phyloP scores from a whole-genome alignment of 305 asterid species.

The Fraxinus baroniana region DNA sequence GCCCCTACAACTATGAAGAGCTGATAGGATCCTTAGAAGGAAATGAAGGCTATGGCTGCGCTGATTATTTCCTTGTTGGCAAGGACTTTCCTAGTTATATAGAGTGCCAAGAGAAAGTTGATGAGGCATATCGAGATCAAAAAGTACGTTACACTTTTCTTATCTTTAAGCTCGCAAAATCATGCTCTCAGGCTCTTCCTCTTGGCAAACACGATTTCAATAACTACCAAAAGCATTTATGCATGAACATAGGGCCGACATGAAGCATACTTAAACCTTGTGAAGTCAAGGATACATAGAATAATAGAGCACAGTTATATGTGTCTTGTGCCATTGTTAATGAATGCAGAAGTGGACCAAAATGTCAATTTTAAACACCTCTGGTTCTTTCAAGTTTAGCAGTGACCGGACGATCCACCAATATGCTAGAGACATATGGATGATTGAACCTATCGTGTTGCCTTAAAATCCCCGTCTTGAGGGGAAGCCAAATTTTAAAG shows the following conservation, averaged over 20 bases:
- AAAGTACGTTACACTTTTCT: constrained; percentile 28
- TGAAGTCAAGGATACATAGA: neutral
- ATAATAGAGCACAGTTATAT: neutral
- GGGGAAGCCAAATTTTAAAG: constrained; percentile 25
- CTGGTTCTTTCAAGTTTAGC: constrained; percentile 67
- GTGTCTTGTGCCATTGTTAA: neutral
- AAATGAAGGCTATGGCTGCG: constrained; percentile 68
- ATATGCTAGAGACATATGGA: constrained; percentile 69
- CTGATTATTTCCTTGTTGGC: constrained; percentile 66
- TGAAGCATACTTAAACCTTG: neutral
- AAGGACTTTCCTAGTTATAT: constrained; percentile 66
- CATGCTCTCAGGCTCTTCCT: neutral
- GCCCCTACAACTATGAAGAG: constrained; percentile 47
- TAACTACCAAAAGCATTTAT: neutral
- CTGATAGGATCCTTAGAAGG: constrained; percentile 71
- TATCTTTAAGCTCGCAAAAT: neutral
- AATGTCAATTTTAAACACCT: constrained; percentile 65
- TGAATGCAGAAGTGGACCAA: constrained; percentile 57
- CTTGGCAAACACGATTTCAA: neutral
- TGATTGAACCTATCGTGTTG: constrained; percentile 50
- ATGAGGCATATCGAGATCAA: constrained; percentile 58
- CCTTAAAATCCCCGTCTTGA: constrained; percentile 27
- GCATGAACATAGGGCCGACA: neutral
- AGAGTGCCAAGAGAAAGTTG: constrained; percentile 65
- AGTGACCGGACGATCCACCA: constrained; percentile 64